Evolutionary conservation across 73 alveolate genomes (phyloP).

Genomic region (Paramecium octaurelia): DNA sequence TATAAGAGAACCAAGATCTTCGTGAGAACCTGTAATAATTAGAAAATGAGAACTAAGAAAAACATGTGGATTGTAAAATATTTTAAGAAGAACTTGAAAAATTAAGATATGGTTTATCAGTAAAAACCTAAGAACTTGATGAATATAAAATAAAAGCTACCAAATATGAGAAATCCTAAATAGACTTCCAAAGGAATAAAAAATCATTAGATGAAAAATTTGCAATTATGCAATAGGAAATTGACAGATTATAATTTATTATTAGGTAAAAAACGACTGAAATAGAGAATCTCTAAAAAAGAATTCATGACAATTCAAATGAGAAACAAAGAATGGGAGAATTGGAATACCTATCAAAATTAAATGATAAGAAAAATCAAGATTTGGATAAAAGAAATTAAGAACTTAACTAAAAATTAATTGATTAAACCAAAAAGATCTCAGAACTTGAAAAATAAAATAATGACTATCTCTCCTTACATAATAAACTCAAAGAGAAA

Average conservation of each 20-base stretch:
- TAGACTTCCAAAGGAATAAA: neutral
- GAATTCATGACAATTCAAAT: neutral
- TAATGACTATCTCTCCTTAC: neutral
- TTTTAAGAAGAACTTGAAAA: neutral
- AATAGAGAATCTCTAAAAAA: neutral
- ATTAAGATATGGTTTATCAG: neutral
- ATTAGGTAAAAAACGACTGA: neutral
- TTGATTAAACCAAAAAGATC: neutral
- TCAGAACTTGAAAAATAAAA: neutral
- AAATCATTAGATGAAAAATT: neutral
- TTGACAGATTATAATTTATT: constrained; percentile 5
- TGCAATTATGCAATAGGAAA: constrained; percentile 4
- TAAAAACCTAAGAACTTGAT: neutral
- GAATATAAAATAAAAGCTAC: neutral
- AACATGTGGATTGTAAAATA: neutral
- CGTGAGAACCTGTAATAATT: neutral
- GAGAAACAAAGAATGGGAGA: neutral
- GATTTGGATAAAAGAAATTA: neutral
- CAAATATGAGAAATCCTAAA: neutral
- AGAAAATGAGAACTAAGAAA: neutral
- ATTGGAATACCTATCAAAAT: neutral
- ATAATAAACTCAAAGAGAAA: neutral
- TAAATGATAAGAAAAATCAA: neutral
- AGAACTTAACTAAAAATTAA: neutral
- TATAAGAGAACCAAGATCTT: neutral